phyloP scores from a whole-genome alignment of 1,284 basidiomycete genomes.

The Apiotrichum brassicae region DNA sequence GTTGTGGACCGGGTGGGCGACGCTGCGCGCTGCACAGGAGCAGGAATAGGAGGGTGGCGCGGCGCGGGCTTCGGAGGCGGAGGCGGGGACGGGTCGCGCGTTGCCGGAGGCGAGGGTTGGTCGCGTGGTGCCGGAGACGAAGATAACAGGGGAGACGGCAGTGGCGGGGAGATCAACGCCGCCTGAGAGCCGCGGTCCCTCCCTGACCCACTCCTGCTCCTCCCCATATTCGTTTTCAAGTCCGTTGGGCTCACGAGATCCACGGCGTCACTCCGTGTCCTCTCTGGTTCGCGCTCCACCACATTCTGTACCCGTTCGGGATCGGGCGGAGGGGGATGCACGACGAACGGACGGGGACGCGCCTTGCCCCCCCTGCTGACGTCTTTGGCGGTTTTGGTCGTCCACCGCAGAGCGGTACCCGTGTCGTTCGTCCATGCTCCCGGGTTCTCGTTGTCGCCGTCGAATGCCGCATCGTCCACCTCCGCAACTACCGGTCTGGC shows the following conservation, averaged over 20 bases:
- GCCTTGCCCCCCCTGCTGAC: background rate
- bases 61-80: too few relatives aligned
- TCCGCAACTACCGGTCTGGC: background rate
- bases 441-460: slow-evolving; percentile 16
- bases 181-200: too few relatives aligned
- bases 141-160: too few relatives aligned
- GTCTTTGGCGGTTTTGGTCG: background rate
- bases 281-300: background rate
- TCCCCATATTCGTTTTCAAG: too few relatives aligned
- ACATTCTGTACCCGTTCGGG: background rate
- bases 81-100: background rate
- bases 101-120: background rate
- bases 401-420: slow-evolving; percentile 6
- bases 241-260: slow-evolving; percentile 9
- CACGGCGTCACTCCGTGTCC: slow-evolving; percentile 9
- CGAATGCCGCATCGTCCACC: slow-evolving; percentile 11
- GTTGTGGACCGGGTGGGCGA: background rate
- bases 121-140: too few relatives aligned
- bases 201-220: too few relatives aligned
- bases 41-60: too few relatives aligned
- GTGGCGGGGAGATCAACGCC: too few relatives aligned
- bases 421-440: slow-evolving; percentile 7
- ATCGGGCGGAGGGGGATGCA: background rate
- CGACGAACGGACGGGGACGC: background rate
- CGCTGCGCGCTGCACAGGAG: too few relatives aligned